Evolutionary conservation across 106 monocot species (phyloP), one percentile per base, ranked within the genome.

Genomic region (Platanthera zijinensis): DNA sequence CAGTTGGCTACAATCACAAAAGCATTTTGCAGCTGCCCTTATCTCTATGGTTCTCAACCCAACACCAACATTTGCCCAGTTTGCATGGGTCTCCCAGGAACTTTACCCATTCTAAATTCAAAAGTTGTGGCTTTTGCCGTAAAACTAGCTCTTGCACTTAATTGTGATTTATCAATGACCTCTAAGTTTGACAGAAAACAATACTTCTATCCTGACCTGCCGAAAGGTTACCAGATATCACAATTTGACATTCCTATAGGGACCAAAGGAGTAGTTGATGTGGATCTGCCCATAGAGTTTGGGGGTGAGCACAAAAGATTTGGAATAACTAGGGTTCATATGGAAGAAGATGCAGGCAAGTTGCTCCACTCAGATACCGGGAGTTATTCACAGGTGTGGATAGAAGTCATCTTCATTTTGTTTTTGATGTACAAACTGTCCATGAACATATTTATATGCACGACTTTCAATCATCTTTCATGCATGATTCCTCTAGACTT

Each of bases 281-380:
- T 97, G 39, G 96, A 97, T 78, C 85, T 94, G 69, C 96, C 93
- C 6, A 67, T 93, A 63, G 96, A 97, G 72, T 93, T 91, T 81
- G 96, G 96, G 19, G 96, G 96, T 22, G 96, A 91, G 15, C 96
- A 91, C 73, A 82, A 84, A 78, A 89, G 83, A 71, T 97, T 97
- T 81, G 96, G 93, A 15, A 89, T 97, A 59, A 97, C 96, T 2
- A 85, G 96, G 75, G 90, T 97, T 62, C 96, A 97, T 70, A 93
- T 97, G 91, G 96, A 97, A 77, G 96, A 97, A 84, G 96, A 97
- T 86, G 96, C 96, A 19, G 96, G 96, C 21, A 97, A 97, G 78
- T 77, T 91, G 25, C 74, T 91, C 51, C 93, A 93, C 66, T 87
- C 91, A 8, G 91, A 93, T 39, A 83, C 81, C 1, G 89, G 83